Percentiles rank a stretch among this genome's conserved stretches.
Conservation (phyloP, 805 yeast species). For the Saturnispora silvae region DNA sequence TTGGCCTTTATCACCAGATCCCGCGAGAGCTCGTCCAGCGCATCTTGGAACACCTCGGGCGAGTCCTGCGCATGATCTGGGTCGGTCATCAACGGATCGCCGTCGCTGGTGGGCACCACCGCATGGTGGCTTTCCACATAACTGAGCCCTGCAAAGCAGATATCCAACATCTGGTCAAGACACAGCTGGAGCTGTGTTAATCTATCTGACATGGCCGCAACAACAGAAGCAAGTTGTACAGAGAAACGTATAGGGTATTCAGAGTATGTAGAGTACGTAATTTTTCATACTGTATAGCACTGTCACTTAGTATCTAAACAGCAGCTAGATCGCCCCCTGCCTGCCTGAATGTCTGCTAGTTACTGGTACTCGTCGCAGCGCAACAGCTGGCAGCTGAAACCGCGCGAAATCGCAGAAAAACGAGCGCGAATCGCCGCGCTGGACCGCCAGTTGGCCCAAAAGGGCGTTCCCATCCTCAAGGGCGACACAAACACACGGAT, state of each 20-base stretch:
- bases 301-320: too few relatives aligned
- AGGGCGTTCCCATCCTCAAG: slow-evolving; percentile 12
- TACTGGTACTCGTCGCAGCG: slow-evolving; percentile 85
- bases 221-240: too few relatives aligned
- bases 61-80: slow-evolving; percentile 40
- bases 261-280: neutral
- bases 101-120: slow-evolving; percentile 35
- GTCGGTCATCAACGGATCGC: slow-evolving; percentile 52
- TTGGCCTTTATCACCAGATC: slow-evolving; percentile 80
- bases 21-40: slow-evolving; percentile 65
- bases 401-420: slow-evolving; percentile 38
- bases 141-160: slow-evolving; percentile 66
- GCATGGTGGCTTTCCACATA: slow-evolving; percentile 72
- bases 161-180: slow-evolving; percentile 72
- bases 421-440: slow-evolving; percentile 14
- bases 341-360: slow-evolving; percentile 61
- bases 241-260: neutral
- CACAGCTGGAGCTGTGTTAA: slow-evolving; percentile 84
- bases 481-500: slow-evolving; percentile 60
- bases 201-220: slow-evolving; percentile 83
- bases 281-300: neutral
- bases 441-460: slow-evolving; percentile 12
- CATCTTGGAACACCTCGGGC: slow-evolving; percentile 29
- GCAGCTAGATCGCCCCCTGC: too few relatives aligned
- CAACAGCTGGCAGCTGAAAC: slow-evolving; percentile 67